Conservation (phyloP, 495 filamentous ascomycete species). For the Thozetella sp. region DNA sequence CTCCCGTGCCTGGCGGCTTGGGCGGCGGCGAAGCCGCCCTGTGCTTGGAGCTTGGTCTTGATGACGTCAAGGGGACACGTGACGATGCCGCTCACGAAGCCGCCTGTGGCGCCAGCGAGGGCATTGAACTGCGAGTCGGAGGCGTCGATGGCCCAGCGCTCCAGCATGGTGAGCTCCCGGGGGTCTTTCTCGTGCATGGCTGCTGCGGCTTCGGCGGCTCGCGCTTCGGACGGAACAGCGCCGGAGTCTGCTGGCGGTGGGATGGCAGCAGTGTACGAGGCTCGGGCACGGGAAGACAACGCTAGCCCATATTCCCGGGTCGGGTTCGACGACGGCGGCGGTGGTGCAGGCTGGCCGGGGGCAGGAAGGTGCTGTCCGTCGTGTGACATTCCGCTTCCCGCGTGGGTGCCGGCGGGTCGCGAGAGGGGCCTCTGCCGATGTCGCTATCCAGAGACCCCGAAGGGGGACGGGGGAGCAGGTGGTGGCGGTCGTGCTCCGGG, state of each 20-base stretch:
- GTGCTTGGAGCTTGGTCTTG: conserved; percentile 97
- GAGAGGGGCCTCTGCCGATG: background rate
- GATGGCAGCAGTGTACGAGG: conserved; percentile 8
- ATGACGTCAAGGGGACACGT: conserved; percentile 99
- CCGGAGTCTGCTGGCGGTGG: background rate
- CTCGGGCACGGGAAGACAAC: conserved; percentile 3
- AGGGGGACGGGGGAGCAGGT: background rate
- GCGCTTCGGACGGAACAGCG: conserved; percentile 3
- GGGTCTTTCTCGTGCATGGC: conserved; percentile 36
- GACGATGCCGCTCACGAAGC: conserved; percentile 88
- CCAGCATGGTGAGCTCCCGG: conserved; percentile 51
- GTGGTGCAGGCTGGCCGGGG: conserved; percentile 28
- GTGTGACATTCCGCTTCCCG: conserved; percentile 45
- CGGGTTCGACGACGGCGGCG: conserved; percentile 19
- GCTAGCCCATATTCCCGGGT: conserved; percentile 41
- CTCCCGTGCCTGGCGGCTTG: conserved; percentile 43
- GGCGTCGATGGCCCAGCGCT: conserved; percentile 52
- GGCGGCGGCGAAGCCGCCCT: conserved; percentile 70
- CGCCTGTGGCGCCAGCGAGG: conserved; percentile 82
- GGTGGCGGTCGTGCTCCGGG: background rate
- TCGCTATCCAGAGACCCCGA: conserved; percentile 23
- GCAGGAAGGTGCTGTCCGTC: conserved; percentile 34
- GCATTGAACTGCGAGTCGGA: conserved; percentile 58
- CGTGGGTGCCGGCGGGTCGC: conserved; percentile 6
- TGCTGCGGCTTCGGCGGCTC: conserved; percentile 5